Evolutionary conservation across 495 filamentous ascomycete species (phyloP).

Genomic region (Aspergillus egyptiacus): DNA sequence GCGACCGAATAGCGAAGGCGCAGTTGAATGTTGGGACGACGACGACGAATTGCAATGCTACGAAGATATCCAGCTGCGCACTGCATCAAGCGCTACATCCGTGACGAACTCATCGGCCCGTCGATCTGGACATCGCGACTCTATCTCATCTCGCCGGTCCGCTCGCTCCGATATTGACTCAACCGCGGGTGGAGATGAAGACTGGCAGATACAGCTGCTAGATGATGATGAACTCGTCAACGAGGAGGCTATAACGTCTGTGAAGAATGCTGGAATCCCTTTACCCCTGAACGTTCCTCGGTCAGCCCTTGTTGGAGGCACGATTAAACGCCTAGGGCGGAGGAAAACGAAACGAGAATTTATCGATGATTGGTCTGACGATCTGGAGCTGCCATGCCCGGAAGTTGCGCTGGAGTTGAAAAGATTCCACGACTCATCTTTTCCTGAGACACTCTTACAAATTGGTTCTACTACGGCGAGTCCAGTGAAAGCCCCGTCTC

Average conservation of each 20-base stretch:
- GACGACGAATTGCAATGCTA: conserved; percentile 72
- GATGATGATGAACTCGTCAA: conserved; percentile 75
- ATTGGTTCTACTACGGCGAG: conserved; percentile 47
- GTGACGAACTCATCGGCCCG: conserved; percentile 46
- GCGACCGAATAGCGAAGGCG: conserved; percentile 49
- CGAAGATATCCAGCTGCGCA: conserved; percentile 62
- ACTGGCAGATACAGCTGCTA: conserved; percentile 73
- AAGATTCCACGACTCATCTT: conserved; percentile 49
- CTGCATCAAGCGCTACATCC: conserved; percentile 55
- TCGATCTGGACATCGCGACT: conserved; percentile 58
- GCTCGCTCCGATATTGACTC: conserved; percentile 76
- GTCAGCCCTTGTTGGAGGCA: conserved; percentile 88
- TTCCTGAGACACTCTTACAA: conserved; percentile 63
- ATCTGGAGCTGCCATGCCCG: conserved; percentile 70
- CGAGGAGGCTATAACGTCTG: conserved; percentile 77
- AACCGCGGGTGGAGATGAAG: conserved; percentile 65
- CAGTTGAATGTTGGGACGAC: conserved; percentile 84
- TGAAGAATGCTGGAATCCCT: conserved; percentile 83
- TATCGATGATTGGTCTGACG: conserved; percentile 86
- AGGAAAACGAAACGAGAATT: conserved; percentile 70
- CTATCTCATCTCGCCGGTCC: conserved; percentile 69
- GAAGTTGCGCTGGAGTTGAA: conserved; percentile 59
- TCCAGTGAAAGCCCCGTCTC: conserved; percentile 33
- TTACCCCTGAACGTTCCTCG: conserved; percentile 84
- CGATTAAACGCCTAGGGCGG: conserved; percentile 85